Evolutionary conservation across 2,329 filamentous ascomycete species (phyloP).

Genomic region (Aspergillus fijiensis): DNA sequence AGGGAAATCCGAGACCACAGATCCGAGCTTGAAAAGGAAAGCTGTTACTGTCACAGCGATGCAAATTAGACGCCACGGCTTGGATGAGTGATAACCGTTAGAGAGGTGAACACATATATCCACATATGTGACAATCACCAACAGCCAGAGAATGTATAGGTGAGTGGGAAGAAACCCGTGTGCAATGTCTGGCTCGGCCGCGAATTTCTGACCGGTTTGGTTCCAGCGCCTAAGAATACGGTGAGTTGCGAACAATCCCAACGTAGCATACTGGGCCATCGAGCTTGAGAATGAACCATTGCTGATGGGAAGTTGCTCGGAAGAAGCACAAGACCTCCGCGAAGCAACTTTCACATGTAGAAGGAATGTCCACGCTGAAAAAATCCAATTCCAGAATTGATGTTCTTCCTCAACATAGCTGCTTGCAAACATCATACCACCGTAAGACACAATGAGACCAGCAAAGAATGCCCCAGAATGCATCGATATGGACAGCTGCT

Average conservation of each 20-base stretch:
- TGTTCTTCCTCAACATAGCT: slow-evolving; percentile 99
- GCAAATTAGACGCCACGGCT: slow-evolving; percentile 30
- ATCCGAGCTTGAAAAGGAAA: slow-evolving; percentile 83
- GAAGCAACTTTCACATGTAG: slow-evolving; percentile 43
- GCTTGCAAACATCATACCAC: slow-evolving; percentile 93
- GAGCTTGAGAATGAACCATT: neutral
- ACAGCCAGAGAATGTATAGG: slow-evolving; percentile 68
- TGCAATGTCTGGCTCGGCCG: slow-evolving; percentile 85
- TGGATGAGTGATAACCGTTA: slow-evolving; percentile 26
- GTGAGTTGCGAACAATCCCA: slow-evolving; percentile 59
- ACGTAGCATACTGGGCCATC: slow-evolving; percentile 20
- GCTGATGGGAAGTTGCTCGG: neutral
- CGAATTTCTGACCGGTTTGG: slow-evolving; percentile 94
- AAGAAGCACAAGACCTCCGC: slow-evolving; percentile 2
- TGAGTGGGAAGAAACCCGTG: slow-evolving; percentile 66
- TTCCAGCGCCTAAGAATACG: slow-evolving; percentile 81
- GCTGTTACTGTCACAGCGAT: slow-evolving; percentile 55
- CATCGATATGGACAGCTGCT: slow-evolving; percentile 29
- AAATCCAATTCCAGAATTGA: slow-evolving; percentile 95
- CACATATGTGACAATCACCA: slow-evolving; percentile 69
- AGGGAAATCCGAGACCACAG: slow-evolving; percentile 82
- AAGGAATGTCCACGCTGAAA: slow-evolving; percentile 50
- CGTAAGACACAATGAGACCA: slow-evolving; percentile 63
- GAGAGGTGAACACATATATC: slow-evolving; percentile 53
- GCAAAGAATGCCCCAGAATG: slow-evolving; percentile 43